Evolutionary conservation across 352 stramenopile species (phyloP).

Genomic region (Phytopythium litorale): DNA sequence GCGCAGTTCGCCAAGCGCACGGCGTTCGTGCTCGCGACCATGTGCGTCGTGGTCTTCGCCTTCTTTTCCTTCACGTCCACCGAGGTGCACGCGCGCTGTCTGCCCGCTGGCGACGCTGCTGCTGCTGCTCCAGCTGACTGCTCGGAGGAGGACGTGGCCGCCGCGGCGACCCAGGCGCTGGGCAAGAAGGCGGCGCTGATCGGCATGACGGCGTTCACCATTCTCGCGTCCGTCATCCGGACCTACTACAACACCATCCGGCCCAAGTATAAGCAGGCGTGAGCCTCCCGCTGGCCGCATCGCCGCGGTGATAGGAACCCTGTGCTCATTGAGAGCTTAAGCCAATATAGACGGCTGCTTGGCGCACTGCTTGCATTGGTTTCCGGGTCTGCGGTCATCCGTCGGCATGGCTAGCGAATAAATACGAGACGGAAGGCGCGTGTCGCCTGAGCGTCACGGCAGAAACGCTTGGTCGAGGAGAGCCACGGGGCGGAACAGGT

Average conservation of each 20-base stretch:
- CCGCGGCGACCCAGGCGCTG: conserved; percentile 31
- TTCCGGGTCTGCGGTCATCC: background rate
- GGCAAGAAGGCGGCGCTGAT: conserved; percentile 59
- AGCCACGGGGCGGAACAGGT: conserved; percentile 22
- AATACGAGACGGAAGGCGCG: background rate
- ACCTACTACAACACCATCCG: conserved; percentile 61
- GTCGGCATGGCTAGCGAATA: background rate
- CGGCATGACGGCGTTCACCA: conserved; percentile 51
- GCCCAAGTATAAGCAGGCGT: conserved; percentile 64
- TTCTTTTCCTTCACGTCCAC: conserved; percentile 56
- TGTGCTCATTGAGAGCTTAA: background rate
- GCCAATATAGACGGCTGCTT: background rate
- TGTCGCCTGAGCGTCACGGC: background rate
- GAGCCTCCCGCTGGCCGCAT: conserved; percentile 2
- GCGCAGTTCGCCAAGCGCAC: conserved; percentile 56
- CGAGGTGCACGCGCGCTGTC: conserved; percentile 35
- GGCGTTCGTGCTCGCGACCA: conserved; percentile 47
- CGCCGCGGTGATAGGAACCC: background rate
- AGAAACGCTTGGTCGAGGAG: conserved; percentile 26
- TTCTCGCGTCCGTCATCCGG: conserved; percentile 53
- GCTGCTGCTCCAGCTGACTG: conserved; percentile 35
- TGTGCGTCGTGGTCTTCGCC: conserved; percentile 55
- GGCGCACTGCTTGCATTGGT: background rate
- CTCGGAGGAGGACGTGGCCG: conserved; percentile 34
- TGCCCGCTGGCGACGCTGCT: conserved; percentile 11